These are phyloP conservation scores for Amaranthus cruentus DNA, from an alignment of 148 eudicot species.

Conservation along the genomic window DNA sequence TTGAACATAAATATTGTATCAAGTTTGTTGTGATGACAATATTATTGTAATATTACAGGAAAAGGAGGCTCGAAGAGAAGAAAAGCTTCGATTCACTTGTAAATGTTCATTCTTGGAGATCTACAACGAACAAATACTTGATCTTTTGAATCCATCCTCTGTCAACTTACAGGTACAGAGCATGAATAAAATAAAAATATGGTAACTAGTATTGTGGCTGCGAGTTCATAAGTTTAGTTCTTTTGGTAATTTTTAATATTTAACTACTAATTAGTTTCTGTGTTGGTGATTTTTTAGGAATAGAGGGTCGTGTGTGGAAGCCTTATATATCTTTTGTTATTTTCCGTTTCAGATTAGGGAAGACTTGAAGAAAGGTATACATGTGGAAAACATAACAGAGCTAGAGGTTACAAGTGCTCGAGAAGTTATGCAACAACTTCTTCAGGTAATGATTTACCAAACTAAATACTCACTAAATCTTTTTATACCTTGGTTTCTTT, in stretches of 20 bases:
- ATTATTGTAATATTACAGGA: conserved; percentile 46
- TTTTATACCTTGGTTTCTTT: not conserved
- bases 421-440: conserved; percentile 87
- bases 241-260: too few relatives aligned
- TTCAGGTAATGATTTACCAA: conserved; percentile 45
- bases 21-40: not conserved
- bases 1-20: too few relatives aligned
- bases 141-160: conserved; percentile 84
- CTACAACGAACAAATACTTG: conserved; percentile 94
- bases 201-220: not conserved
- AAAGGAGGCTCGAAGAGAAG: conserved; percentile 92
- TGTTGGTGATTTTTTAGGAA: not conserved
- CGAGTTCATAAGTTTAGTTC: not conserved
- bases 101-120: conserved; percentile 97
- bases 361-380: conserved; percentile 88
- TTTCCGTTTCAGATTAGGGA: conserved; percentile 64
- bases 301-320: not conserved
- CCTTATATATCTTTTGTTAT: not conserved
- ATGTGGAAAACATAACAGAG: conserved; percentile 87
- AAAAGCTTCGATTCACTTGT: conserved; percentile 75
- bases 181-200: not conserved
- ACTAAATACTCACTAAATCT: not conserved
- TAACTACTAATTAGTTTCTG: not conserved
- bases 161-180: conserved; percentile 69
- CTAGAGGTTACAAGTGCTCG: conserved; percentile 85